Base-by-base conservation (phyloP, 148 eudicot species). In the Amaranthus cruentus region DNA sequence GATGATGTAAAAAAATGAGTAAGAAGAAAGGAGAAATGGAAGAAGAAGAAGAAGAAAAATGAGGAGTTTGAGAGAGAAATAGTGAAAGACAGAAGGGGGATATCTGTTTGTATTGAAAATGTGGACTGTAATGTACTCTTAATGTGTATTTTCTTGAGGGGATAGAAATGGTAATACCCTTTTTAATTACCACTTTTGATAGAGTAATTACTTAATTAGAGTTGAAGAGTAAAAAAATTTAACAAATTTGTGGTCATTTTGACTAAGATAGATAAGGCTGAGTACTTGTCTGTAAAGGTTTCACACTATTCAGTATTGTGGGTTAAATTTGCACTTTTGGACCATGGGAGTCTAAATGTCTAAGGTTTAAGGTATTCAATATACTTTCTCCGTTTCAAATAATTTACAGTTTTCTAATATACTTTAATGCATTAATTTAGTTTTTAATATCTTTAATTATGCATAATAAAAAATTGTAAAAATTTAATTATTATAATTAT, bases 31-130 rank as follows among this genome's bases (percentile, higher is more conserved):
- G 65, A 72, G 38, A 54, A 50, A 54, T 18, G 49, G 44, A 66
- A 55, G n/a, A 46, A 70, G 38, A 18, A 18, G 59, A 12, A 68
- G n/a, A 66, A 50, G 18, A 46, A 42, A n/a, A 55, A 5, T 15
- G 57, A 38, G 67, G 38, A 28, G 38, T 28, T 28, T 28, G 38
- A 72, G 21, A 59, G 55, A 55, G 13, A 55, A 47, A 74, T 38
- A 28, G 62, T 47, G 47, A 46, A 66, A 43, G 73, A 56, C 61
- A 51, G 68, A 67, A 68, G 62, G 42, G 65, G 75, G 82, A 70
- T 70, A 75, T 75, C 61, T 69, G 74, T 28, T 79, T 70, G 62
- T 74, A 58, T 66, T 63, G 75, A 66, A 75, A 75, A 51, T 79
- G 82, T 75, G 82, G 75, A 79, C 62, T 65, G 78, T 75, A 57